Evolutionary conservation across 2,329 filamentous ascomycete genomes (phyloP).

Genomic region (Cyphellophora attinorum): DNA sequence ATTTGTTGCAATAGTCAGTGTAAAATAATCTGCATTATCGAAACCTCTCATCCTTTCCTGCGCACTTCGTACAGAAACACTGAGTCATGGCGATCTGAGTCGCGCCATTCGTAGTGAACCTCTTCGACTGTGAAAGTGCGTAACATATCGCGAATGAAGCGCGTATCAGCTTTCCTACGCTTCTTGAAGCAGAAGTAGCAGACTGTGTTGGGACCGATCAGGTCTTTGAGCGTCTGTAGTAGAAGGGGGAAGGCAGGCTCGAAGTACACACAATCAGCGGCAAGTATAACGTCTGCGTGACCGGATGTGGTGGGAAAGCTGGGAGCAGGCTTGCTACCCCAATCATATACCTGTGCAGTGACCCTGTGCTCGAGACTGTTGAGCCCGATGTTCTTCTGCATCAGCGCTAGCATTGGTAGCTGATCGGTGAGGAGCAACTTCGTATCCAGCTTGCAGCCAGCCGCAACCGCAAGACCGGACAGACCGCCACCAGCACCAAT

Average conservation of each 20-base stretch:
- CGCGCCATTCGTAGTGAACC: conserved; percentile 49
- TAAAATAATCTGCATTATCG: too few relatives aligned
- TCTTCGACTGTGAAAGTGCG: conserved; percentile 58
- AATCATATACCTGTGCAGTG: conserved; percentile 65
- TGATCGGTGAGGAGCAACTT: conserved; percentile 75
- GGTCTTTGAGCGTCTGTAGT: conserved; percentile 63
- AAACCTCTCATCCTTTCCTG: conserved; percentile 3
- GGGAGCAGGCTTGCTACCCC: conserved; percentile 43
- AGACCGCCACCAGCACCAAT: conserved; percentile 86
- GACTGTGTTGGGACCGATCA: conserved; percentile 56
- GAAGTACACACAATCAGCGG: conserved; percentile 94
- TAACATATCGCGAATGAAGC: conserved; percentile 62
- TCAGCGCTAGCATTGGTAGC: conserved; percentile 70
- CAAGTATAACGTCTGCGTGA: conserved; percentile 72
- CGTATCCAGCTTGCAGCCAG: conserved; percentile 41
- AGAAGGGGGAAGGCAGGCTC: conserved; percentile 89
- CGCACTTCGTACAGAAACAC: conserved; percentile 46
- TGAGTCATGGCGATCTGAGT: conserved; percentile 41
- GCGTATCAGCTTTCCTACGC: conserved; percentile 68
- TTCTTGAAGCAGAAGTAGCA: conserved; percentile 95
- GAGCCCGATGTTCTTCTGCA: conserved; percentile 77
- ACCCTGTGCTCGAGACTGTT: conserved; percentile 61
- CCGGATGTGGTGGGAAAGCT: neutral
- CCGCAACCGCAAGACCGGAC: conserved; percentile 57
- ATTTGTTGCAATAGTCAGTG: too few relatives aligned